A percentile compares a stretch with the other conserved stretches of the same genome.
Evolutionary conservation across 805 yeast genomes (phyloP).

Genomic region (Candida arabinofermentans): DNA sequence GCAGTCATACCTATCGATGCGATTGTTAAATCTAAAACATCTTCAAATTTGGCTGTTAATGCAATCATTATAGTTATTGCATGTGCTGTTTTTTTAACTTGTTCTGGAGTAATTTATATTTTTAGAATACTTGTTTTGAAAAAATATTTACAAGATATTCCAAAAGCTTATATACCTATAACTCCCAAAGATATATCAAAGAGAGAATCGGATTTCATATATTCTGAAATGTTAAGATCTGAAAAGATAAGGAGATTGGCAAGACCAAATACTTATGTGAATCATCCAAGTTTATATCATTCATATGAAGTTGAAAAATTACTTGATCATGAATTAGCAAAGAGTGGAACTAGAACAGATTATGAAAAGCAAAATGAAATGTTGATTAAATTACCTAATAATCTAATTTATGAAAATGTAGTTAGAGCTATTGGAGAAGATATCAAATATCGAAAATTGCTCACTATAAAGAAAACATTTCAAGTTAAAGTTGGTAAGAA

Average conservation of each 20-base stretch:
- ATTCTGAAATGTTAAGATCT: constrained; percentile 39
- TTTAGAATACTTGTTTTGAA: constrained; percentile 56
- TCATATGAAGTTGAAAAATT: constrained; percentile 4
- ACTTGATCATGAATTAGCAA: constrained; percentile 2
- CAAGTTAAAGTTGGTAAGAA: constrained; percentile 19
- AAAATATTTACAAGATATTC: constrained; percentile 67
- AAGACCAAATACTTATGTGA: constrained; percentile 38
- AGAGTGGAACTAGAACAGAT: background rate
- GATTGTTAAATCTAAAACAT: constrained; percentile 51
- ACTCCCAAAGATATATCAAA: constrained; percentile 55
- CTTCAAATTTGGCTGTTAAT: constrained; percentile 64
- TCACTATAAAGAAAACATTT: constrained; percentile 16
- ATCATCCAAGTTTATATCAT: constrained; percentile 48
- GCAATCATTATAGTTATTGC: constrained; percentile 77
- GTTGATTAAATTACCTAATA: constrained; percentile 20
- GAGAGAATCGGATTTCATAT: constrained; percentile 38
- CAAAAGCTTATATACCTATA: constrained; percentile 70
- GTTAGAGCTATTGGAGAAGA: constrained; percentile 58
- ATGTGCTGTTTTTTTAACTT: constrained; percentile 54
- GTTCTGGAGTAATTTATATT: constrained; percentile 48
- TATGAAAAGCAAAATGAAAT: background rate
- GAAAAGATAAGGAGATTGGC: constrained; percentile 37
- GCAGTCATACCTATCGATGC: constrained; percentile 80
- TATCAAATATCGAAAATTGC: constrained; percentile 39
- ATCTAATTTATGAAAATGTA: constrained; percentile 47